phyloP scores from a whole-genome alignment of 495 filamentous ascomycete species.

The Aspergillus taichungensis region DNA sequence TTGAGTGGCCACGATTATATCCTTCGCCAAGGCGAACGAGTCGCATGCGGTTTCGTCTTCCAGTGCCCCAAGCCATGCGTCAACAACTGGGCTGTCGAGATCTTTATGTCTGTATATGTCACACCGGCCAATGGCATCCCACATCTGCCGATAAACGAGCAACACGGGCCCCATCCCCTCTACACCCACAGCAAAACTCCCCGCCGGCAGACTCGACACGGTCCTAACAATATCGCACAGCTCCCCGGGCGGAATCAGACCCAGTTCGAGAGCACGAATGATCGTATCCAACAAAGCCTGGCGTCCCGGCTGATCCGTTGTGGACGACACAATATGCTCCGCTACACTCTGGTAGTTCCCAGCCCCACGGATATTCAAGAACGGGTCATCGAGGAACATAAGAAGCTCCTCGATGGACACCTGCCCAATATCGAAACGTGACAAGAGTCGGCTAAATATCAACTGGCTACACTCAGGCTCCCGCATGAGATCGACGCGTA shows the following conservation, averaged over 20 bases:
- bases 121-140: slow-evolving; percentile 33
- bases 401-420: slow-evolving; percentile 16
- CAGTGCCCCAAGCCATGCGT: slow-evolving; percentile 27
- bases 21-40: slow-evolving; percentile 20
- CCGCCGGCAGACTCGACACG: slow-evolving; percentile 7
- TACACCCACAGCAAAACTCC: no score
- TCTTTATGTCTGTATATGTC: slow-evolving; percentile 28
- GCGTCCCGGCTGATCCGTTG: slow-evolving; percentile 7
- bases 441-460: slow-evolving; percentile 31
- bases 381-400: slow-evolving; percentile 36
- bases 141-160: slow-evolving; percentile 23
- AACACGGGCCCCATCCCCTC: background rate
- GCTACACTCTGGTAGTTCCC: slow-evolving; percentile 29
- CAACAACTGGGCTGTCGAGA: slow-evolving; percentile 18
- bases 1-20: slow-evolving; percentile 25
- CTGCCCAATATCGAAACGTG: slow-evolving; percentile 4
- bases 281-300: slow-evolving; percentile 20
- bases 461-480: slow-evolving; percentile 33
- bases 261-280: slow-evolving; percentile 29
- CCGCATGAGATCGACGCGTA: slow-evolving; percentile 28
- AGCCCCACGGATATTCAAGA: slow-evolving; percentile 30
- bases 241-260: slow-evolving; percentile 27
- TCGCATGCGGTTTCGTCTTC: slow-evolving; percentile 3
- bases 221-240: slow-evolving; percentile 22
- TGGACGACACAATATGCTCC: slow-evolving; percentile 11